These are phyloP conservation scores for Acrodontium crateriforme DNA, from an alignment of 2,329 filamentous ascomycete genomes.

Conservation along the genomic window DNA sequence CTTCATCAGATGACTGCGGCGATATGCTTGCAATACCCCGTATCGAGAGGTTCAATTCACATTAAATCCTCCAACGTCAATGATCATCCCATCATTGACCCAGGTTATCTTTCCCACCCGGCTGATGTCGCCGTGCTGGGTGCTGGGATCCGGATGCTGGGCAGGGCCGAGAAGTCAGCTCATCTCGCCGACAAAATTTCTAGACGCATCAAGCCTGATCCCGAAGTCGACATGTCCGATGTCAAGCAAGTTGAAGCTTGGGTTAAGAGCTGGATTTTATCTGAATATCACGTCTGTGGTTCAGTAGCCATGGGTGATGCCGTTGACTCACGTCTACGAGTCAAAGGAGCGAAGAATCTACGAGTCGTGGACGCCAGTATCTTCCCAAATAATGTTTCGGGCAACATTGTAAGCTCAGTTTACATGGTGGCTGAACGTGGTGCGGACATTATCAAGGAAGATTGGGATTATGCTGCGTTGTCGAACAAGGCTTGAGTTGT, in stretches of 20 bases:
- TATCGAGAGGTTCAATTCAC: slow-evolving; percentile 19
- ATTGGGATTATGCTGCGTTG: slow-evolving; percentile 14
- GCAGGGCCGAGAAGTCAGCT: slow-evolving; percentile 29
- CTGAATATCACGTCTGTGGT: slow-evolving; percentile 27
- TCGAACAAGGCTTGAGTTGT: too few species aligned
- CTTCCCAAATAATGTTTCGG: slow-evolving; percentile 21
- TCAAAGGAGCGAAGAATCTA: slow-evolving; percentile 24
- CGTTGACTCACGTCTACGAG: slow-evolving; percentile 23
- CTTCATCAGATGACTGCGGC: slow-evolving; percentile 14
- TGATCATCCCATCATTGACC: slow-evolving; percentile 14
- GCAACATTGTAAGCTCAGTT: slow-evolving; percentile 17
- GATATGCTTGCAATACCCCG: slow-evolving; percentile 19
- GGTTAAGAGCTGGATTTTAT: slow-evolving; percentile 13
- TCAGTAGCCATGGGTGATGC: slow-evolving; percentile 29
- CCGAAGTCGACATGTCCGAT: slow-evolving; percentile 12
- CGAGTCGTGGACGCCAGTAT: slow-evolving; percentile 24
- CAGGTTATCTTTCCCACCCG: slow-evolving; percentile 26
- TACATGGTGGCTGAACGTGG: slow-evolving; percentile 21
- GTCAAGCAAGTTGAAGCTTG: slow-evolving; percentile 14
- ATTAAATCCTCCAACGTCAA: slow-evolving; percentile 14
- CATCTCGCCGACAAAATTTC: slow-evolving; percentile 29
- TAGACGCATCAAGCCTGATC: slow-evolving; percentile 20
- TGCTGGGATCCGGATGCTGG: slow-evolving; percentile 23
- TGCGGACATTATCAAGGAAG: slow-evolving; percentile 21
- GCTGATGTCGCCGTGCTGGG: slow-evolving; percentile 30